Evolutionary conservation across 306 rosid genomes (phyloP).

Genomic region (Mucuna pruriens): DNA sequence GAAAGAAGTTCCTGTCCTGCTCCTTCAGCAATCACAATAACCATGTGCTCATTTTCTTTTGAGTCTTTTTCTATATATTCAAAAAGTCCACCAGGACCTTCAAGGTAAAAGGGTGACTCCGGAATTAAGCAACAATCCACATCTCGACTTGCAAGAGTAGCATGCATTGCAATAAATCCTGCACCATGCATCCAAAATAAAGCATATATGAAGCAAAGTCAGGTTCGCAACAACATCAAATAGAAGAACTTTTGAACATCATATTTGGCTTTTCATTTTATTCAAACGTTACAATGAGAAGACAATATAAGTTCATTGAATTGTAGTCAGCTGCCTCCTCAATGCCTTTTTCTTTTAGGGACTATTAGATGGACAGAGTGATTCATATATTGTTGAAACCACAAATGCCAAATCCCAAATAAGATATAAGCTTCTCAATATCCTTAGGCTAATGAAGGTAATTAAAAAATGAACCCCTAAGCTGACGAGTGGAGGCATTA

Average conservation of each 20-base stretch:
- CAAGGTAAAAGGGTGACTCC: slow-evolving; percentile 92
- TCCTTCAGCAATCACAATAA: slow-evolving; percentile 96
- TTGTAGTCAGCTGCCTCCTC: background rate
- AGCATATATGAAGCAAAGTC: background rate
- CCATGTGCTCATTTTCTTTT: slow-evolving; percentile 93
- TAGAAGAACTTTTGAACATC: background rate
- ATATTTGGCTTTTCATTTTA: background rate
- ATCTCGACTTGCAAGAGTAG: slow-evolving; percentile 96
- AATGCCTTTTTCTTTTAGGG: background rate
- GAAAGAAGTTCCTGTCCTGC: slow-evolving; percentile 93
- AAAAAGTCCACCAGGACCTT: slow-evolving; percentile 90
- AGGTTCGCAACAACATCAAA: background rate
- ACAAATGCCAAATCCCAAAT: background rate
- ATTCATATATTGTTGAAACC: background rate
- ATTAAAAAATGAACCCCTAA: background rate
- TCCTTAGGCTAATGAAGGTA: slow-evolving; percentile 20
- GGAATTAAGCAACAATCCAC: slow-evolving; percentile 99
- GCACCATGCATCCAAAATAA: slow-evolving; percentile 39
- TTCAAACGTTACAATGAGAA: background rate
- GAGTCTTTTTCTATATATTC: slow-evolving; percentile 76
- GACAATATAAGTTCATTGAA: background rate
- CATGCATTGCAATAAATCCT: slow-evolving; percentile 96
- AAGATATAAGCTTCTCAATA: slow-evolving; percentile 7
- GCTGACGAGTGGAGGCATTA: background rate
- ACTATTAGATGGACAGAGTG: background rate